These are phyloP conservation scores for Hypoxylon sp. DNA, from an alignment of 2,329 filamentous ascomycete species.

Conservation along the genomic window DNA sequence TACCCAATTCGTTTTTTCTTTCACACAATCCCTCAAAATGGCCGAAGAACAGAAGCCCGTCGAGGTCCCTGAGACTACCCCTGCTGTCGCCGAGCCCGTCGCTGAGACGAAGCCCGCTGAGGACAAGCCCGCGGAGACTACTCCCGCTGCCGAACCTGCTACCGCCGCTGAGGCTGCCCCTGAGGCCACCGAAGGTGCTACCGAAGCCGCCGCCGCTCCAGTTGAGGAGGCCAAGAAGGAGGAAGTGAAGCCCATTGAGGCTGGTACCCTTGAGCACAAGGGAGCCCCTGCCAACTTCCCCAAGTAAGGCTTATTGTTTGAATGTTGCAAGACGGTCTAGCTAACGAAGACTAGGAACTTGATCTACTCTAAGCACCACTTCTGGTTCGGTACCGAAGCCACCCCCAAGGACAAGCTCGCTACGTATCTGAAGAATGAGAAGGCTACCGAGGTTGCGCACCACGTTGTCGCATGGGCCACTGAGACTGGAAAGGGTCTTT, in stretches of 20 bases:
- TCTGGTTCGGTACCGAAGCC: constrained; percentile 84
- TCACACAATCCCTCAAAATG: constrained; percentile 68
- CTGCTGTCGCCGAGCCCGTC: constrained; percentile 57
- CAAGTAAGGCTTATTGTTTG: constrained; percentile 75
- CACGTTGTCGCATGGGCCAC: constrained; percentile 89
- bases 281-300: constrained; percentile 83
- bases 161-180: constrained; percentile 61
- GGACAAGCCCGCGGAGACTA: constrained; percentile 53
- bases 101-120: constrained; percentile 52
- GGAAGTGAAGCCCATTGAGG: constrained; percentile 79
- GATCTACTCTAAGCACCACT: constrained; percentile 92
- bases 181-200: constrained; percentile 58
- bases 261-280: constrained; percentile 92
- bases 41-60: constrained; percentile 81
- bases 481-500: constrained; percentile 93
- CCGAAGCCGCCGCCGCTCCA: constrained; percentile 56
- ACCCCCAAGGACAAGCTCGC: constrained; percentile 81
- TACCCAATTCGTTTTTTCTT: constrained; percentile 57
- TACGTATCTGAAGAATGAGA: constrained; percentile 89
- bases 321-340: neutral
- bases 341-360: constrained; percentile 74
- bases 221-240: constrained; percentile 62
- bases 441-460: constrained; percentile 81
- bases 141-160: constrained; percentile 61
- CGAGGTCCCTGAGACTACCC: constrained; percentile 70